Base-by-base conservation (phyloP, 192 early-diverging fungal species). In the Coemansia javaensis region DNA sequence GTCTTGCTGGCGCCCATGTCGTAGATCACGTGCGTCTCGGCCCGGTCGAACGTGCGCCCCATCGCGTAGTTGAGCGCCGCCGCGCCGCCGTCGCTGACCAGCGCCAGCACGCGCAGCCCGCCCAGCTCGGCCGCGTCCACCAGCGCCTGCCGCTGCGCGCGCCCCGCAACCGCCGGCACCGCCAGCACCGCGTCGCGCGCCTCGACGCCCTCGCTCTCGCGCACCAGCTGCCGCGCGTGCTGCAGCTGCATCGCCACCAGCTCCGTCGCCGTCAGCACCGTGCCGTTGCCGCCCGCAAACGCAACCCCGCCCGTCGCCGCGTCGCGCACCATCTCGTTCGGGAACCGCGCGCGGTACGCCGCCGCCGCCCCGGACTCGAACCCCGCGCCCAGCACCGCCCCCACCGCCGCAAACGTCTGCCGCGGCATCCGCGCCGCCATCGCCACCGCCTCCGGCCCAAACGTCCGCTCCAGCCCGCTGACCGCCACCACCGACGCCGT, bases 1-100 rank as follows among this genome's bases (percentile, higher is more conserved):
- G 97, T 97, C 51, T 83, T 87, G 21, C 93, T 90, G 10, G 97
- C 94, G 1, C 97, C 97, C 90, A 96, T 91, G 70, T 99, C 97
- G 69, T 90, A 97, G 59, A 97, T 94, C 42, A 99, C 65, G 52
- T 97, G 90, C 57, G 85, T 77, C 47, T 85, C 81, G 22, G 81
- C 61, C 20, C 76, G 74, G n/a, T 57, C 58, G 41, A 91, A 86
- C 11, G 67, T 61, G 32, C 85, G 76, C 46, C 69, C 80, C 64
- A 88, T 85, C 22, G 88, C 93, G 58, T 90, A 99, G 78, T 91
- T 95, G 32, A 97, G 61, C 9, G 94, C 97, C 20, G 93, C 92
- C 73, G 96, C 93, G 36, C 91, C 87, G 56, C 93, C 92, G 58
- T 99, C 97, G 76, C 91, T 87, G 53, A 97, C 85, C 11, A 99